Evolutionary conservation across 208 protist genomes (phyloP), one percentile per base, ranked within the genome.

Genomic region (Trypanosoma rangeli): DNA sequence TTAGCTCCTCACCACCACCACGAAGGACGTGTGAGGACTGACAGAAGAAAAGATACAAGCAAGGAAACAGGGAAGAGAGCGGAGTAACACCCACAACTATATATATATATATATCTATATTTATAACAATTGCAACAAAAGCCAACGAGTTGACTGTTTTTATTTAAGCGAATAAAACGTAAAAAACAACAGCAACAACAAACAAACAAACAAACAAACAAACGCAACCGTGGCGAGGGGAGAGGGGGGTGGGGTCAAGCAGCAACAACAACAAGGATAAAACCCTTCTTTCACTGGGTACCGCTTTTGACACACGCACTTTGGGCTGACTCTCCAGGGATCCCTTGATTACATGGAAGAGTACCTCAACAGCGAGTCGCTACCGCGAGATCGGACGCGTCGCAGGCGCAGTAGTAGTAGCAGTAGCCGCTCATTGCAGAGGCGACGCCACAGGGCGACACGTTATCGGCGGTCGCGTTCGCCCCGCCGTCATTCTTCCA

Each of bases 281-380:
- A 52, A 35, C 8, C 5, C 26, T 46, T 8, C 18, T 33, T 49
- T 26, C 29, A 50, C 18, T 50, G 37, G 37, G 37, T 50, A 16
- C 20, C 46, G 3, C 20, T 50, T 22, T 22, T 22, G 4, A 22
- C 12, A 4, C 46, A 22, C 16, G 20, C 46, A 50, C 4, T 50
- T 50, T 50, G 46, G 20, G 7, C 46, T 50, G 20, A n/a, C n/a
- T 16, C 20, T 5, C 20, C 20, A 5, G 46, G 20, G 46, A 22
- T 50, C 20, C 7, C 20, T 16, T 54, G 12, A 26, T 22, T 39
- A 10, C 49, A 73, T 68, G 70, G 70, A 76, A 42, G 54, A 54
- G 15, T 53, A 65, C 56, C 53, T 55, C 15, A 39, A 52, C 22
- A 39, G 28, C 20, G 31, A 31, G 5, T 66, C 62, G 24, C 61